Evolutionary conservation across 2,329 filamentous ascomycete species (phyloP).

Genomic region (Phialocephala sp.): DNA sequence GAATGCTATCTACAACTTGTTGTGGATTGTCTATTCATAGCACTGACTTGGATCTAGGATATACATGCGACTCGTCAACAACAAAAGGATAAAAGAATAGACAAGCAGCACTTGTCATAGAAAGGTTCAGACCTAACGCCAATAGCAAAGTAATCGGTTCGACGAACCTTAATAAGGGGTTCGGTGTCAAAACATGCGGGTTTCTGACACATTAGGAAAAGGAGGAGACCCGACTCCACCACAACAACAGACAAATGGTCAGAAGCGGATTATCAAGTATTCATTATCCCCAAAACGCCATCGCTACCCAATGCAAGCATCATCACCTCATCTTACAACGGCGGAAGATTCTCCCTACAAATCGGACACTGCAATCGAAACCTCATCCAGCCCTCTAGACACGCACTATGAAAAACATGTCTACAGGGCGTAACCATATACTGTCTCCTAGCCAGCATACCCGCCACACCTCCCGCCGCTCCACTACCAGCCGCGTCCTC

Average conservation of each 20-base stretch:
- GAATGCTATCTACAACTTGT: neutral
- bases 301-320: slow-evolving; percentile 11
- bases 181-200: neutral
- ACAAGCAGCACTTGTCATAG: neutral
- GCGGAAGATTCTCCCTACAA: slow-evolving; percentile 87
- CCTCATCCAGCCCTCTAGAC: slow-evolving; percentile 95
- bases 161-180: neutral
- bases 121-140: neutral
- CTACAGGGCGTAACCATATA: slow-evolving; percentile 99
- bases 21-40: neutral
- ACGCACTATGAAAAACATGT: slow-evolving; percentile 92
- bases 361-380: slow-evolving; percentile 94
- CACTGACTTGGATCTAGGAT: neutral
- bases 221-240: too few relatives aligned
- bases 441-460: slow-evolving; percentile 76
- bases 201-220: neutral
- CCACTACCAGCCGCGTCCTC: slow-evolving; percentile 50
- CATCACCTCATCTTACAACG: slow-evolving; percentile 60
- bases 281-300: slow-evolving; percentile 8
- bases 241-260: neutral
- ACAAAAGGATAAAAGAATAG: neutral
- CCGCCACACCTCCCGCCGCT: slow-evolving; percentile 58
- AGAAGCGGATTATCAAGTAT: neutral
- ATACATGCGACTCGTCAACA: neutral
- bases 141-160: neutral